Base-by-base conservation (phyloP, 2,329 filamentous ascomycete genomes). In the Thelonectria blattea region DNA sequence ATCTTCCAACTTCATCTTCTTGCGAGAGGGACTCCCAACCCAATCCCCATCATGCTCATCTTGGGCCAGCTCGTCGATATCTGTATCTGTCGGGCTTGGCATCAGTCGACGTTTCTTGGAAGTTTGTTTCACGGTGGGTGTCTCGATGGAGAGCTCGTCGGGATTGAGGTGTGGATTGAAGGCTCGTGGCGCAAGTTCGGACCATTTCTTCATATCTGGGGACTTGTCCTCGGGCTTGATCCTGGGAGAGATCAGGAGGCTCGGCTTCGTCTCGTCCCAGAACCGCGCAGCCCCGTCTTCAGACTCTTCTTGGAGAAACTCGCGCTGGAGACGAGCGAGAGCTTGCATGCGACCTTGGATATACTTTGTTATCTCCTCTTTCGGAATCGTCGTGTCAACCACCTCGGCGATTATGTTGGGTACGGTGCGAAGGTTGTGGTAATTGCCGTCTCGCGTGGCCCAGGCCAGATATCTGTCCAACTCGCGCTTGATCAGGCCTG, bases 381-480 rank as follows among this genome's bases (percentile, higher is more conserved):
- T 68, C 8, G 62, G 61, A 57, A 71, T 59, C 4, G 51, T 60
- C 0, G 69, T 71, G 49, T 80, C 72, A 42, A 80, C 65, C 5
- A 76, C 63, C 50, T 78, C 76, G 22, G 73, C 71, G 24, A 77
- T 63, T 34, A 80, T 69, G 58, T 81, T 81, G 12, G 78, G 77
- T 2, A 79, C 68, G 30, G 73, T 70, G 2, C 72, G 67, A 3
- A 76, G 67, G 41, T 73, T 63, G 7, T 65, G 62, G 62, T 76
- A 80, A 22, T 71, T 72, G 17, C 76, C 79, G 37, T 81, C 79
- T 14, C 74, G 70, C n/a, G 76, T 74, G 1, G 79, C 76, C 79
- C 79, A 81, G 18, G 62, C 69, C n/a, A 78, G 51, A 52, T 76
- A 79, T 39, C 66, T 68, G 24, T 73, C 71, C 1, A 81, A 57